phyloP scores from a whole-genome alignment of 176 grass and related monocot genomes.

The Carex kokanica region DNA sequence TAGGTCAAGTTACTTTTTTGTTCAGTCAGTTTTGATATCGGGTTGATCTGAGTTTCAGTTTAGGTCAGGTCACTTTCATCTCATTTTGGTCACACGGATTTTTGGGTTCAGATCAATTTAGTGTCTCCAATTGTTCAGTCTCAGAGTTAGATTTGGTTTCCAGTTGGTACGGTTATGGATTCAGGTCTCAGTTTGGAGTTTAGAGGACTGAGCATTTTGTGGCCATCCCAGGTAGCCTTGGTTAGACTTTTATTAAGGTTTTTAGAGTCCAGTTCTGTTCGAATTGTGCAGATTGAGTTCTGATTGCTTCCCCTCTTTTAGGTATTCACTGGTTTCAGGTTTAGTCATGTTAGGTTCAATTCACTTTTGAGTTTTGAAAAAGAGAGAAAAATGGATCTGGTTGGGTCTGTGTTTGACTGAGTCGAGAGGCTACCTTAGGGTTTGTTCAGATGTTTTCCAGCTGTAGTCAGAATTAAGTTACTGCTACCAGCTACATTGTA shows the following conservation, averaged over 20 bases:
- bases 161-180: background rate
- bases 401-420: background rate
- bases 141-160: background rate
- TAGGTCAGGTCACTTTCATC: background rate
- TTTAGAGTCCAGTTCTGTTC: background rate
- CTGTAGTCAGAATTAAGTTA: background rate
- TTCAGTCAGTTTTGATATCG: background rate
- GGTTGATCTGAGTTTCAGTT: background rate
- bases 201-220: background rate
- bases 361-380: background rate
- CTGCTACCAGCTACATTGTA: background rate
- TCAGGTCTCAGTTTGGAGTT: background rate
- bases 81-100: background rate
- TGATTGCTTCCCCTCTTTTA: background rate
- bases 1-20: background rate
- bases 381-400: background rate
- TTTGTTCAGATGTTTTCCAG: background rate
- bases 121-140: background rate
- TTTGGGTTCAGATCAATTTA: background rate
- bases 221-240: background rate
- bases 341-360: background rate
- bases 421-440: background rate
- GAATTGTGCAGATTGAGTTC: background rate
- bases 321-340: background rate
- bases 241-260: background rate